Conservation (phyloP, 2,329 filamentous ascomycete species). For the Dothiorella sarmentorum region DNA sequence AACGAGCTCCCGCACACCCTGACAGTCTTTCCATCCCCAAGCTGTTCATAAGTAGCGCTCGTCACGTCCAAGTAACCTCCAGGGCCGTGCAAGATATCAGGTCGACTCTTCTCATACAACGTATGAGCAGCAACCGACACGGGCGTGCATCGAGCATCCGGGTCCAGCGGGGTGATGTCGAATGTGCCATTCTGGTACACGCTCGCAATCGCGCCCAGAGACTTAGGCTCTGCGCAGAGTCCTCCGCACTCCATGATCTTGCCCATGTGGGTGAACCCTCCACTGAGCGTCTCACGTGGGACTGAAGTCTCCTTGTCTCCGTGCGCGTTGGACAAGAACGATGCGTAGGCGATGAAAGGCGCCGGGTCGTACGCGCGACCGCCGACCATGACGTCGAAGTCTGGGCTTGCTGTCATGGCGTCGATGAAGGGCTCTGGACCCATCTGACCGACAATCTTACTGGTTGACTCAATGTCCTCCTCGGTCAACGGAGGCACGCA, state of each 20-base stretch:
- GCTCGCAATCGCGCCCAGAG: slow-evolving; percentile 40
- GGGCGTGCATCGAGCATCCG: slow-evolving; percentile 24
- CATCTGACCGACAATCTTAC: slow-evolving; percentile 46
- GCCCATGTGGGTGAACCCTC: slow-evolving; percentile 45
- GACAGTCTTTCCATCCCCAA: background rate
- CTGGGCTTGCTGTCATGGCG: slow-evolving; percentile 40
- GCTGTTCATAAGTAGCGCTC: background rate
- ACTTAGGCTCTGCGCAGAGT: slow-evolving; percentile 48
- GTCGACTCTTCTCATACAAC: background rate
- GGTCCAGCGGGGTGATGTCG: slow-evolving; percentile 44
- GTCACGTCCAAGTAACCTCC: background rate
- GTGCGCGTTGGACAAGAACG: background rate
- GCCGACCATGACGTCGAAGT: slow-evolving; percentile 49
- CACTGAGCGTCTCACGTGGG: background rate
- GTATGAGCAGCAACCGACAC: background rate
- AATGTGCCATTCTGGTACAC: slow-evolving; percentile 45
- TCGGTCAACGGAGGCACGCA: slow-evolving; percentile 17
- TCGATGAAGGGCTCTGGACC: slow-evolving; percentile 45
- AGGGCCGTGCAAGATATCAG: background rate
- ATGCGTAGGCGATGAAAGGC: slow-evolving; percentile 25
- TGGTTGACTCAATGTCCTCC: slow-evolving; percentile 38
- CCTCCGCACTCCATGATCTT: slow-evolving; percentile 56
- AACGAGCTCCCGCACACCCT: background rate
- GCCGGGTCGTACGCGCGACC: slow-evolving; percentile 36
- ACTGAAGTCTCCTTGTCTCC: no score